These are phyloP conservation scores for Taiozyma sp. DNA, from an alignment of 1,139 yeast species.

Conservation along the genomic window DNA sequence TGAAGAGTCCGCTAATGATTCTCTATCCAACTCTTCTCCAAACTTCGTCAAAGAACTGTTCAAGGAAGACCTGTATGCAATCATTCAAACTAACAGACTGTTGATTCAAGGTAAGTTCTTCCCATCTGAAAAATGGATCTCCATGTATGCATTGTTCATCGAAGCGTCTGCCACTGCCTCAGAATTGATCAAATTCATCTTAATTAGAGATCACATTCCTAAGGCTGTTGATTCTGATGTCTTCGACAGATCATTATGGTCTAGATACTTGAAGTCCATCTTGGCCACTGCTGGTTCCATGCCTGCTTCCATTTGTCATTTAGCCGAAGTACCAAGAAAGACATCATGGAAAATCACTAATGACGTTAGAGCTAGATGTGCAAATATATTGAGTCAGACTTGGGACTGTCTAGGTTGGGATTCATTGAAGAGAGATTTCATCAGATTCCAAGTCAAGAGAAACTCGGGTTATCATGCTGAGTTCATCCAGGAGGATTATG, in stretches of 20 bases:
- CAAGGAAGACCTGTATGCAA: slow-evolving; percentile 28
- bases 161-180: slow-evolving; percentile 57
- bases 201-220: slow-evolving; percentile 54
- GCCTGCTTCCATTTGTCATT: slow-evolving; percentile 58
- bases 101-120: slow-evolving; percentile 56
- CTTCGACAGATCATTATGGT: slow-evolving; percentile 59
- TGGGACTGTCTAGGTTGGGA: slow-evolving; percentile 80
- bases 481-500: slow-evolving; percentile 53
- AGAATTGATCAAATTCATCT: slow-evolving; percentile 52
- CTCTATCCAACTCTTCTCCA: slow-evolving; percentile 33
- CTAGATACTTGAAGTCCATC: slow-evolving; percentile 55
- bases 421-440: slow-evolving; percentile 52
- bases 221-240: slow-evolving; percentile 41
- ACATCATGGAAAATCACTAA: slow-evolving; percentile 66
- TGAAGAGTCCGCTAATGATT: slow-evolving; percentile 31
- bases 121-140: slow-evolving; percentile 67
- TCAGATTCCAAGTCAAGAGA: slow-evolving; percentile 56
- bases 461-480: slow-evolving; percentile 75
- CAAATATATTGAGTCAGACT: slow-evolving; percentile 49
- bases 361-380: slow-evolving; percentile 58
- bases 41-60: slow-evolving; percentile 26
- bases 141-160: slow-evolving; percentile 57
- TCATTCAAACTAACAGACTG: slow-evolving; percentile 51
- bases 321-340: slow-evolving; percentile 68
- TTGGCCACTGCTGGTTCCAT: slow-evolving; percentile 45